Percentiles rank a stretch among this genome's conserved stretches.
Conservation (phyloP, 768 basidiomycete genomes). For the Lepiota venenata region DNA sequence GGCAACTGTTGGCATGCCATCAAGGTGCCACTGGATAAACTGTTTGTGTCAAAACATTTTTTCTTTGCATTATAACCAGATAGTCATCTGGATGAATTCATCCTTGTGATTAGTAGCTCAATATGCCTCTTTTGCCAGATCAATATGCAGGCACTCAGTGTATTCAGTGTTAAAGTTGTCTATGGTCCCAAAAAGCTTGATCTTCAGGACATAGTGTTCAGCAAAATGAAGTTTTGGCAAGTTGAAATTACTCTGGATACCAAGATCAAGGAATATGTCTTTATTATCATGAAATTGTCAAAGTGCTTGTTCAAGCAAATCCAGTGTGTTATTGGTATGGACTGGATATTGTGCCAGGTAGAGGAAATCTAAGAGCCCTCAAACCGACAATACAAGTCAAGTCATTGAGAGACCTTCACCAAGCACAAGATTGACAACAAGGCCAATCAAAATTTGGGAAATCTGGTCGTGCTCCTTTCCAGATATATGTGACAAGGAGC, state of each 20-base stretch:
- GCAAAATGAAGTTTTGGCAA: slow-evolving; percentile 41
- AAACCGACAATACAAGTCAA: slow-evolving; percentile 22
- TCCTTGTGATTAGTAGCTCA: slow-evolving; percentile 30
- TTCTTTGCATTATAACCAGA: slow-evolving; percentile 25
- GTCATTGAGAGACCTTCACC: slow-evolving; percentile 9
- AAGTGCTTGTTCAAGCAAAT: slow-evolving; percentile 21
- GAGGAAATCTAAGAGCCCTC: slow-evolving; percentile 34
- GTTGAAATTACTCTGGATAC: slow-evolving; percentile 31
- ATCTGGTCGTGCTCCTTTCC: slow-evolving; percentile 34
- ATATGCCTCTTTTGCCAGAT: slow-evolving; percentile 35
- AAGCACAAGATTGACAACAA: slow-evolving; percentile 22
- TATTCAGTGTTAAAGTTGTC: slow-evolving; percentile 39
- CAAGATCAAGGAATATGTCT: slow-evolving; percentile 29
- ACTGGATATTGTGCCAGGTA: slow-evolving; percentile 31
- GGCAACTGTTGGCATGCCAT: slow-evolving; percentile 24
- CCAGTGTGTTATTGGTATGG: slow-evolving; percentile 28
- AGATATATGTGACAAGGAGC: slow-evolving; percentile 24
- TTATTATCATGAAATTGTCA: slow-evolving; percentile 34
- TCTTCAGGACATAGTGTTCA: slow-evolving; percentile 28
- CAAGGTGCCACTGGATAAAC: slow-evolving; percentile 20
- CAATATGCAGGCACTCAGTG: slow-evolving; percentile 38
- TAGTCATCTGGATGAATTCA: slow-evolving; percentile 35
- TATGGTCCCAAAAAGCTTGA: slow-evolving; percentile 28
- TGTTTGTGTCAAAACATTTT: slow-evolving; percentile 8
- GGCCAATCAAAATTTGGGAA: slow-evolving; percentile 24